Base-by-base conservation (phyloP, 1,284 basidiomycete genomes). In the Boletus sp. region DNA sequence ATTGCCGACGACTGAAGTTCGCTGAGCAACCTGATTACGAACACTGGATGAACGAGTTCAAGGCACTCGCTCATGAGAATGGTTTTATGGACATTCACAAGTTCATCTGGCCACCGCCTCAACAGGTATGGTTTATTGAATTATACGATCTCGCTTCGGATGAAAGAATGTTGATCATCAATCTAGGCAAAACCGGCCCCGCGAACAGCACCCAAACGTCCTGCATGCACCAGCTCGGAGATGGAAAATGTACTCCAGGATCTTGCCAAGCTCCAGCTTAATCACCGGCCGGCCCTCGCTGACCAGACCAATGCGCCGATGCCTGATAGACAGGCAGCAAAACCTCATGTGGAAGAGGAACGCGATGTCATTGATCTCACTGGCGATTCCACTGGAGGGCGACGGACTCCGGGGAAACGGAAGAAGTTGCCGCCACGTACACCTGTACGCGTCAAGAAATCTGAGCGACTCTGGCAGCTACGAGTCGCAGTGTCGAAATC, bases 1-100 rank as follows among this genome's bases (percentile, higher is more conserved):
- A 86, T 61, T 85, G 81, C 58, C 72, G 85, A 42, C 72, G 75
- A 62, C 69, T 88, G 60, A 74, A 76, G 42, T 88, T 87, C 60
- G 67, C 71, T n/a, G 80, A 84, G 35, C 66, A 69, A 25, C 85
- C 85, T 8, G 79, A 88, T 59, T 88, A 88, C 51, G 68, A 65
- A 4, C 60, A 62, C 14, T 88, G 85, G 85, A 71, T 74, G 22
- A 67, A 75, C 17, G 74, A 76, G 53, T 88, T 88, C 60, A 63
- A 71, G 36, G 73, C 73, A 25, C 72, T 88, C 16, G 80, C 79
- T 3, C 58, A 70, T n/a, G 75, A 81, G 16, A 64, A 73, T 33
- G 86, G 83, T 4, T 84, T 75, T 53, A 70, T 69, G 4, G 69
- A 72, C n/a, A 71, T 72, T 45, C 77, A 83, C 32, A 74, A 71